These are phyloP conservation scores for Tricholoma hemisulphureum DNA, from an alignment of 768 basidiomycete species.

Conservation along the genomic window DNA sequence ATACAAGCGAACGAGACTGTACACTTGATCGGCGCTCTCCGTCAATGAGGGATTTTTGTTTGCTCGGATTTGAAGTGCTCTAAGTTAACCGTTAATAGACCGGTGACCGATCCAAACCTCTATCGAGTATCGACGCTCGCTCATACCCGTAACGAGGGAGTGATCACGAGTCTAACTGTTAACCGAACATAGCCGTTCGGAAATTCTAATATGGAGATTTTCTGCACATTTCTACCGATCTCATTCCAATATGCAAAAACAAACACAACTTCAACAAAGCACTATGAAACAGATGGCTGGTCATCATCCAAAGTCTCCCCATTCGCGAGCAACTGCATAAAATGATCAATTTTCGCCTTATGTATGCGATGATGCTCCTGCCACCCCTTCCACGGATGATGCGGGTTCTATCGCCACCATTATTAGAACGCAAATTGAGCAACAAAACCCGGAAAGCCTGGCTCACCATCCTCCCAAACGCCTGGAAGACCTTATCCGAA, in stretches of 20 bases:
- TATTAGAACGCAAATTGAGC: conserved; percentile 2
- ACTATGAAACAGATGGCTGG: conserved; percentile 8
- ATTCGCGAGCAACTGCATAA: conserved; percentile 57
- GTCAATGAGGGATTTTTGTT: no score
- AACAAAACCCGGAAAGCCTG: conserved; percentile 3
- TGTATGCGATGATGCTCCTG: conserved; percentile 90
- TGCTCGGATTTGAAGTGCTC: no score
- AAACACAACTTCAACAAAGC: not conserved
- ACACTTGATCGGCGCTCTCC: no score
- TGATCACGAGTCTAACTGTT: no score
- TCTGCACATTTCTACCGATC: no score
- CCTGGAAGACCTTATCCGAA: conserved; percentile 81
- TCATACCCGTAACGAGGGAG: no score
- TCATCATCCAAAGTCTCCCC: conserved; percentile 51
- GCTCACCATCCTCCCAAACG: conserved; percentile 68
- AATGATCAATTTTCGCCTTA: conserved; percentile 81
- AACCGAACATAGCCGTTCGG: no score
- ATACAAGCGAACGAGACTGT: no score
- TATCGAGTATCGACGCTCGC: no score
- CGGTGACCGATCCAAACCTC: no score
- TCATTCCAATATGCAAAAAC: not conserved
- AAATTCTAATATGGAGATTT: no score
- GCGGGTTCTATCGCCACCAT: conserved; percentile 58
- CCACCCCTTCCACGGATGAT: conserved; percentile 95
- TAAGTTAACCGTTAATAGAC: no score